These are phyloP conservation scores for Ambrosia hybrid DNA, from an alignment of 140 eudicot genomes.

Conservation along the genomic window DNA sequence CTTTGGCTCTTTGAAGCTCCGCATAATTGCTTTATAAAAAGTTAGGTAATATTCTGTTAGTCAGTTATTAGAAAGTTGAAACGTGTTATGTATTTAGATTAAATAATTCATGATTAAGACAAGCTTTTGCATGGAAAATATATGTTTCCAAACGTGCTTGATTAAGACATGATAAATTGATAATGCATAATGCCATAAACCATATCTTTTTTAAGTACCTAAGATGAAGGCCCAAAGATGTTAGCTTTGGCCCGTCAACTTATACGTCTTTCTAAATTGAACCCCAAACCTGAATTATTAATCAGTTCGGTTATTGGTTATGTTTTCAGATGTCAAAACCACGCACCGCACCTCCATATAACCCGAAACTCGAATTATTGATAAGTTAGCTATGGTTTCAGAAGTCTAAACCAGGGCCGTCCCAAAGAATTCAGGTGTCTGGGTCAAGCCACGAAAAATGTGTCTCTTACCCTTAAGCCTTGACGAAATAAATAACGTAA, in stretches of 20 bases:
- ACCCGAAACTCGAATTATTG: not conserved
- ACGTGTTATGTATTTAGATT: not conserved
- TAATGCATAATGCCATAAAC: not conserved
- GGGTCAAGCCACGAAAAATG: no score
- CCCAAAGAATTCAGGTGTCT: no score
- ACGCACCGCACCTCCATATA: not conserved
- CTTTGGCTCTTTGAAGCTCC: no score
- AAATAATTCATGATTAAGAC: constrained; percentile 1
- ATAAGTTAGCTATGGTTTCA: not conserved
- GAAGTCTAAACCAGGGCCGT: not conserved
- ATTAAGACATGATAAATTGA: not conserved
- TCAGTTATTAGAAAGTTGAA: no score
- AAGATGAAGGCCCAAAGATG: not conserved
- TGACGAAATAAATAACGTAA: no score
- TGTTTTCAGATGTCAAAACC: not conserved
- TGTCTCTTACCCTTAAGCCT: no score
- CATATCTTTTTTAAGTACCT: not conserved
- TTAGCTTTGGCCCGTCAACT: not conserved
- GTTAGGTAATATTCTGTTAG: no score
- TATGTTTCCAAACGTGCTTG: not conserved
- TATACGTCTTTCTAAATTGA: not conserved
- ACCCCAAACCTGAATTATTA: not conserved
- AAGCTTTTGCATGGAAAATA: constrained; percentile 10
- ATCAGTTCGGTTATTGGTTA: not conserved
- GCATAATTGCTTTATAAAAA: no score